Evolutionary conservation across 2,329 filamentous ascomycete genomes (phyloP).

Genomic region (Pezicula neosporulosa): DNA sequence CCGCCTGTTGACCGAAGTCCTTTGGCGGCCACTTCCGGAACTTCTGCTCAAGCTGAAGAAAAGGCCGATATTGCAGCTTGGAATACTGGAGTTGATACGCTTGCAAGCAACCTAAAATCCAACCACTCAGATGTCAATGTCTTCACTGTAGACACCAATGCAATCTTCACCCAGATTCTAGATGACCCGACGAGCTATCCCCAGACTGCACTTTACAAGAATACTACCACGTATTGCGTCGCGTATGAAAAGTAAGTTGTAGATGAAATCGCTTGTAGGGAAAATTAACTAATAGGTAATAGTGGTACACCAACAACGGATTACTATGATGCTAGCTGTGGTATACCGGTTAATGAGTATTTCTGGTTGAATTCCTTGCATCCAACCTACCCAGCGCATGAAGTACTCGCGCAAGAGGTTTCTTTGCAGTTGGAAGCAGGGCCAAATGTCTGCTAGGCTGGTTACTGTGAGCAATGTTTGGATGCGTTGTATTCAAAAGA

Average conservation of each 20-base stretch:
- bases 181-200: conserved; percentile 45
- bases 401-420: conserved; percentile 51
- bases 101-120: conserved; percentile 34
- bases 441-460: conserved; percentile 34
- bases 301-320: conserved; percentile 43
- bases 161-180: conserved; percentile 48
- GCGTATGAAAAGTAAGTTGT: conserved; percentile 49
- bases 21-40: conserved; percentile 37
- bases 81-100: conserved; percentile 41
- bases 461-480: not conserved
- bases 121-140: conserved; percentile 39
- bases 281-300: conserved; percentile 8
- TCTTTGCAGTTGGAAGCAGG: conserved; percentile 34
- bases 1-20: conserved; percentile 55
- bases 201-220: conserved; percentile 49
- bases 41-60: conserved; percentile 29
- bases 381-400: conserved; percentile 61
- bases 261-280: not conserved
- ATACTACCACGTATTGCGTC: conserved; percentile 51
- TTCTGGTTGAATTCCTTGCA: conserved; percentile 63
- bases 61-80: conserved; percentile 45
- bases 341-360: conserved; percentile 56
- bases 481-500: not conserved
- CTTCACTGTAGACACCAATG: conserved; percentile 50
- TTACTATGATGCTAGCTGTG: conserved; percentile 42